Evolutionary conservation across 352 stramenopile genomes (phyloP), one percentile per base, ranked within the genome.

Genomic region (Phytophthora lateralis): DNA sequence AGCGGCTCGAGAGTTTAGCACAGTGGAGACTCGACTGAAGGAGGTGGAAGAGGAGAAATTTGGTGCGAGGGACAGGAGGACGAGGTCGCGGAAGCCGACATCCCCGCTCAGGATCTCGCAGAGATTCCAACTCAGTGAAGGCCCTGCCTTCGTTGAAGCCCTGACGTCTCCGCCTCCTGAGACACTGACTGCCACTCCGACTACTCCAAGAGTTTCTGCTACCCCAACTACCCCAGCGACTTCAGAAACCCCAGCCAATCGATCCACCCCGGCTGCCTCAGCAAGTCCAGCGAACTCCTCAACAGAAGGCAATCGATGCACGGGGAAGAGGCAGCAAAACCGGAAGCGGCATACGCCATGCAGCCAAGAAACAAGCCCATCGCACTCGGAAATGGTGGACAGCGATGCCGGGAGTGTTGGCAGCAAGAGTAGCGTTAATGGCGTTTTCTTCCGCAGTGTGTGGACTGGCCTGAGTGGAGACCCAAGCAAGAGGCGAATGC

Each of bases 401-500:
- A 54, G 14, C 17, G 46, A 63, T 46, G 14, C 14, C 7, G 29
- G 47, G 6, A 37, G 51, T 41, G 43, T 44, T 26, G 59, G 37
- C 17, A 51, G 17, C 17, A 56, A 29, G 20, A 39, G 24, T 17
- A 5, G 12, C 17, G 39, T 55, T 8, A 52, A 49, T n/a, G 57
- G 63, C 7, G 15, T 71, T 15, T 70, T 52, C 48, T 76, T 76
- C 18, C 37, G 44, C n/a, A 71, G 63, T 34, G 52, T 54, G 10
- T 73, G 63, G 68, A 38, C 39, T 9, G 26, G 42, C 1, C 8
- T 63, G 6, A 30, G 52, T 11, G 21, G 10, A n/a, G 59, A 76
- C 20, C 38, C 27, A 11, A 54, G 21, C 8, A 73, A 70, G 20
- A 58, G 54, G n/a, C 43, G 39, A 38, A 34, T 53, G 27, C 34